Conservation (phyloP, 768 basidiomycete genomes). For the Rhodocollybia butyracea region DNA sequence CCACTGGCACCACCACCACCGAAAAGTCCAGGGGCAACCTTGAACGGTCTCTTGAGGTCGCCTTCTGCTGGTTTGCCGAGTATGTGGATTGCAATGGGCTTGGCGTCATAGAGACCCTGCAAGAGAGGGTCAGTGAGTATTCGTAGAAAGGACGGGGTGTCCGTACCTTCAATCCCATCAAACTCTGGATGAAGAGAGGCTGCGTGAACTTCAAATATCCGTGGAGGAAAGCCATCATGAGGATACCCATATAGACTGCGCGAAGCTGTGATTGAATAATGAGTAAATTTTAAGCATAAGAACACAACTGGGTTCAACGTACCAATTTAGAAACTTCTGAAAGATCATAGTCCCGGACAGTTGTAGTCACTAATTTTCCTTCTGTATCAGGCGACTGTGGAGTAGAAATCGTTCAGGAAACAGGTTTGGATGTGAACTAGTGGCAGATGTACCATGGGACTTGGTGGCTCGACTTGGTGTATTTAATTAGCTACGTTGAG, state of each 20-base stretch:
- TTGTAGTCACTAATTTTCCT: conserved; percentile 82
- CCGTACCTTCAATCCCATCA: conserved; percentile 85
- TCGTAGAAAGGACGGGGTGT: neutral
- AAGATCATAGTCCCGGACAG: conserved; percentile 91
- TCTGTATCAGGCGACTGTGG: conserved; percentile 52
- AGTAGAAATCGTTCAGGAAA: neutral
- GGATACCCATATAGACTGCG: conserved; percentile 67
- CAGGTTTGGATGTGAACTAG: neutral
- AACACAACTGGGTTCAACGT: no score
- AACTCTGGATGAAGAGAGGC: conserved; percentile 90
- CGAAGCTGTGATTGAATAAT: conserved; percentile 50
- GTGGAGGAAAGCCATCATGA: conserved; percentile 92
- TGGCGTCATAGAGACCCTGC: conserved; percentile 77
- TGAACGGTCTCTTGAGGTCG: conserved; percentile 89
- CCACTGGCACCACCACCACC: conserved; percentile 56
- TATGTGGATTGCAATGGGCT: conserved; percentile 78
- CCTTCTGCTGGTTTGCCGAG: conserved; percentile 78
- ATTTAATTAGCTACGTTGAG: neutral
- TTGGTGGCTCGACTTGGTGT: conserved; percentile 66
- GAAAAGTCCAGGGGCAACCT: conserved; percentile 64
- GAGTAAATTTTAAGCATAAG: no score
- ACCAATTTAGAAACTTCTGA: conserved; percentile 81
- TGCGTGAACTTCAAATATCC: conserved; percentile 94
- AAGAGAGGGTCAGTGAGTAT: neutral
- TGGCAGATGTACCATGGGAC: conserved; percentile 62